Evolutionary conservation across 768 basidiomycete species (phyloP), one percentile per base, ranked within the genome.

Genomic region (Lentinula guzmanii): DNA sequence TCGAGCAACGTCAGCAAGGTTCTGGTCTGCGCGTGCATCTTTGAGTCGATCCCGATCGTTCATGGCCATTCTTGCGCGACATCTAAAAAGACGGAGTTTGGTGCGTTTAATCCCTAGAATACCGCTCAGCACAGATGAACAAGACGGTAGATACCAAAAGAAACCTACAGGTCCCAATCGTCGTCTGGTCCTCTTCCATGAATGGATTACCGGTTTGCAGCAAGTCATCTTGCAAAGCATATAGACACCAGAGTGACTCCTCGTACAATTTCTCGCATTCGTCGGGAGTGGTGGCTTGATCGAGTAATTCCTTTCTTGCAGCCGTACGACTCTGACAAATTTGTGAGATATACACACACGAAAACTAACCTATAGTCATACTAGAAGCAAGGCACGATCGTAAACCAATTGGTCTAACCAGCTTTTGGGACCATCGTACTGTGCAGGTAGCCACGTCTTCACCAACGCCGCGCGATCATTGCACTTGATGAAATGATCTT

Each of bases 211-310:
- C 90, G 8, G 80, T 83, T 71, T 93, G 89, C 63, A 90, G 70
- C 1, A 93, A 78, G 67, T 96, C 91, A 70, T 98, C 97, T 70
- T 95, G 89, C 7, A 98, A 79, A 0, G 94, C 90, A 65, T 95
- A 92, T 34, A 98, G 79, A 70, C 95, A 91, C 93, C 94, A 97
- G 7, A 98, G 72, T 0, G 93, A 93, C 67, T 93, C 93, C 68
- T 98, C 95, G 73, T 98, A 99, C 41, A 96, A 78, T 71, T 89
- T 90, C 77, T 97, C 93, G 71, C 94, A 95, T 69, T 93, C 90
- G 64, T 90, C 83, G 0, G 90, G 86, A 33, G 83, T 83, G 48
- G 79, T 79, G 42, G 86, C 87, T 69, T 90, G 84, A 69, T 93
- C 92, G 10, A 91, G 76, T 0, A 98, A 81, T 69, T 98, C 96